Evolutionary conservation across 2,329 filamentous ascomycete genomes (phyloP), one percentile per base, ranked within the genome.

Genomic region (Clonostachys chloroleuca): DNA sequence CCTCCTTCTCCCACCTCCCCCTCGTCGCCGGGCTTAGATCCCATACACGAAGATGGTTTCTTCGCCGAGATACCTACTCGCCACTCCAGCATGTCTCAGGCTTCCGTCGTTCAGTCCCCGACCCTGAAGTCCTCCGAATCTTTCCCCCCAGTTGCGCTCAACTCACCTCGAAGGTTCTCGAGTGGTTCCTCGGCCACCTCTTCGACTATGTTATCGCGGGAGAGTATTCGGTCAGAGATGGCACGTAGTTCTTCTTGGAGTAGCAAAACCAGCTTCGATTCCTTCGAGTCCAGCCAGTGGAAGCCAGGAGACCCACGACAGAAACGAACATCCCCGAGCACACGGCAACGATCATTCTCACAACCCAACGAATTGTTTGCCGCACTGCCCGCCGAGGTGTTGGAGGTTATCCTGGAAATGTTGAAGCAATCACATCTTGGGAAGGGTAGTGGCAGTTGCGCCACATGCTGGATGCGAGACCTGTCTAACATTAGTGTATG

Each of bases 391-490:
- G 72, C 73, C n/a, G 80, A 83, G 56, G 77, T 85, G 3, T 59
- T 85, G 42, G 69, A 75, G 45, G 62, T 80, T 34, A 76, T 84
- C n/a, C 56, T 84, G 34, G 69, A 69, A 37, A 70, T 76, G 46
- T 62, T 86, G 16, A 77, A 72, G 56, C 64, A 68, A 36, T 58
- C 72, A 13, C 82, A 86, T 56, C 57, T 83, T 12, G 62, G 60
- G 7, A 56, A 62, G 13, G 63, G 64, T 4, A 77, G 72, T 52
- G 62, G 64, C 34, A 82, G 79, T 60, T 85, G 82, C 57, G 73
- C 80, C 14, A 84, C 82, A 16, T 85, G 82, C 59, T 83, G 78
- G 77, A 82, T 83, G 78, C 71, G 82, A 43, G 81, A 86, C 54
- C 63, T 76, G 33, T 77, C 73, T 53, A 73, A 71, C 40, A 59